Evolutionary conservation across 2,329 filamentous ascomycete genomes (phyloP), one percentile per base, ranked within the genome.

Genomic region (Ophiostoma pallidulum): DNA sequence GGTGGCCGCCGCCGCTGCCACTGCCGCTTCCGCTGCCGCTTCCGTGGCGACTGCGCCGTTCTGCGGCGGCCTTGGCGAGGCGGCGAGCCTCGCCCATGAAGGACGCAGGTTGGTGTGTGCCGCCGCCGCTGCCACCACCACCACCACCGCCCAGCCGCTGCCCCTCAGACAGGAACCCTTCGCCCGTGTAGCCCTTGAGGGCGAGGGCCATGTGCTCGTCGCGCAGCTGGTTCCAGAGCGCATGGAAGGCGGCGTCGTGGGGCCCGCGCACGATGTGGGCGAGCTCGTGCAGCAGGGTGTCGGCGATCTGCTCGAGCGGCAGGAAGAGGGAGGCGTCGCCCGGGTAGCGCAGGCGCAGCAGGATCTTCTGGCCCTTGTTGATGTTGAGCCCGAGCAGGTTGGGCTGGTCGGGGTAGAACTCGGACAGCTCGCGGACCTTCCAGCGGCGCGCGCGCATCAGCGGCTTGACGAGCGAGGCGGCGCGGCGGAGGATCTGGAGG

Each of bases 201-300:
- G 81, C 60, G 7, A 96, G 73, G 2, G 80, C 78, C 57, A 89
- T 78, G 57, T 91, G 82, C 65, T 96, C 90, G 49, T 91, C 86
- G 18, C 91, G 80, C 4, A 96, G 76, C 60, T 94, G 84, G 57
- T 95, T 83, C 87, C 90, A 95, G 5, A 96, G 70, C 0, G 81
- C 81, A 56, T 95, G 80, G 60, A 97, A 97, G 31, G 84, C 76
- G 40, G 72, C 74, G 60, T 96, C 80, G 62, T 97, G 91, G 2
- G 86, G 86, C 0, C 87, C 88, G 63, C 84, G 80, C 10, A 88
- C 77, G 54, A 85, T 95, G 60, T 97, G 91, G n/a, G 80, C 82
- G 3, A 97, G 77, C 70, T 97, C 91, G 62, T 97, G 91, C 18
- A 97, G 78, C 80, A 97, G 85, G 0, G 91, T 97, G 63, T 96